Percentiles rank a stretch among this genome's conserved stretches.
Conservation (phyloP, 1,284 basidiomycete species). For the Mycena sp. region DNA sequence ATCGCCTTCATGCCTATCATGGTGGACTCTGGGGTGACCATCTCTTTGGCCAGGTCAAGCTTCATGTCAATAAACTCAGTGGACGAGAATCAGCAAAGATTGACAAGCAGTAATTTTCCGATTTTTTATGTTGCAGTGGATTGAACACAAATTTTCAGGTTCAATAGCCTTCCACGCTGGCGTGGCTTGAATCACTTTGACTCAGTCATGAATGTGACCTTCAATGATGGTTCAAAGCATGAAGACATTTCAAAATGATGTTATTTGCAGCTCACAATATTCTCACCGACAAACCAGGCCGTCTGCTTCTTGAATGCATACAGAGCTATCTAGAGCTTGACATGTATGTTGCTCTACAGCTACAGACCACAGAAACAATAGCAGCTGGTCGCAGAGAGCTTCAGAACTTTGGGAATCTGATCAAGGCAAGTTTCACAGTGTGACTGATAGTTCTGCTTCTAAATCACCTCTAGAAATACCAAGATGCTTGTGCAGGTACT, state of each 20-base stretch:
- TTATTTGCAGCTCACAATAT: conserved; percentile 42
- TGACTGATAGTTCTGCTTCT: not conserved
- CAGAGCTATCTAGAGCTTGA: conserved; percentile 37
- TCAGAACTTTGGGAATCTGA: not conserved
- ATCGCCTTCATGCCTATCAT: conserved; percentile 27
- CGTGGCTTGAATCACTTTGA: conserved; percentile 48
- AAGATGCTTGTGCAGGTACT: not conserved
- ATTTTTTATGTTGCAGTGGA: not conserved
- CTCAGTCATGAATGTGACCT: not conserved
- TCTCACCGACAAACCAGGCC: conserved; percentile 31
- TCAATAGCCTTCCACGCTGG: conserved; percentile 45
- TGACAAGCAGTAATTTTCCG: conserved; percentile 18
- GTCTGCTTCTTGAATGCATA: conserved; percentile 38
- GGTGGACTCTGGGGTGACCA: conserved; percentile 30
- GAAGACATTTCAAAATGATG: conserved; percentile 49
- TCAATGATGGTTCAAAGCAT: conserved; percentile 19
- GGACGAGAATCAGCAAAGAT: conserved; percentile 4
- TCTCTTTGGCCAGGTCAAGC: conserved; percentile 21
- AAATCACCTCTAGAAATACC: conserved; percentile 21
- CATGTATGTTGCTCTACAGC: conserved; percentile 36
- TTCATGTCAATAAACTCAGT: conserved; percentile 4
- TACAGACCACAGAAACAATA: conserved; percentile 45
- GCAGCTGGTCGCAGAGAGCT: conserved; percentile 34
- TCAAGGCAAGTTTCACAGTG: not conserved
- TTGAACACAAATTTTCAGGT: conserved; percentile 29